These are phyloP conservation scores for Stylosanthes scabra DNA, from an alignment of 331 rosid species.

Conservation along the genomic window DNA sequence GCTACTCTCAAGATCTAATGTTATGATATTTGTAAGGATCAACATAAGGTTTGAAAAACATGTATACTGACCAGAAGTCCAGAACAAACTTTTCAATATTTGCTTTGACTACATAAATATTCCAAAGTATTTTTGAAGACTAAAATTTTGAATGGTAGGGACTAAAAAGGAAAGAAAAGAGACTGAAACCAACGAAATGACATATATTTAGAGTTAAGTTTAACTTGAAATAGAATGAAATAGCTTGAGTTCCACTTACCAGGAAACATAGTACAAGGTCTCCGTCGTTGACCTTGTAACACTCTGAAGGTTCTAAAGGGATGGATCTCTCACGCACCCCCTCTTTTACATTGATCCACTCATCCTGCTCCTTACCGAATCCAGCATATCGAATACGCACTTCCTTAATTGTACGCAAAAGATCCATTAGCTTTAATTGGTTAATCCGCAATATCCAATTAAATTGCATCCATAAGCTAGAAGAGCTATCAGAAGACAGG, in stretches of 20 bases:
- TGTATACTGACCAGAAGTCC: too few species aligned
- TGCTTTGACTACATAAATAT: too few species aligned
- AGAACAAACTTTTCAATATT: too few species aligned
- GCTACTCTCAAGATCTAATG: too few species aligned
- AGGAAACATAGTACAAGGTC: constrained; percentile 77
- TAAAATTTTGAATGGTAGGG: too few species aligned
- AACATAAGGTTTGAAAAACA: too few species aligned
- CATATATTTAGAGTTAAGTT: too few species aligned
- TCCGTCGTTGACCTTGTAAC: constrained; percentile 80
- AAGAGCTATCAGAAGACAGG: constrained; percentile 10
- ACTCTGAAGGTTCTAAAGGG: constrained; percentile 80
- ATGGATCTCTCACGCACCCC: constrained; percentile 79
- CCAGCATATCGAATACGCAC: constrained; percentile 80
- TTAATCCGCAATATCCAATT: constrained; percentile 27
- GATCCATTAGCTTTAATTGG: constrained; percentile 35
- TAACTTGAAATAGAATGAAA: background rate
- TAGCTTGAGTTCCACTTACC: constrained; percentile 47
- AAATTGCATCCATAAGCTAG: constrained; percentile 14
- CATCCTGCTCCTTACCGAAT: constrained; percentile 75
- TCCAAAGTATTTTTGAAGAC: too few species aligned
- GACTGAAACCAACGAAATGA: too few species aligned
- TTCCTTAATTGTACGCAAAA: constrained; percentile 55
- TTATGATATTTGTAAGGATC: too few species aligned
- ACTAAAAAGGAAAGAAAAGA: too few species aligned
- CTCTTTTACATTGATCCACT: constrained; percentile 77